Base-by-base conservation (phyloP, 352 stramenopile species). In the Phytophthora podocarpi region DNA sequence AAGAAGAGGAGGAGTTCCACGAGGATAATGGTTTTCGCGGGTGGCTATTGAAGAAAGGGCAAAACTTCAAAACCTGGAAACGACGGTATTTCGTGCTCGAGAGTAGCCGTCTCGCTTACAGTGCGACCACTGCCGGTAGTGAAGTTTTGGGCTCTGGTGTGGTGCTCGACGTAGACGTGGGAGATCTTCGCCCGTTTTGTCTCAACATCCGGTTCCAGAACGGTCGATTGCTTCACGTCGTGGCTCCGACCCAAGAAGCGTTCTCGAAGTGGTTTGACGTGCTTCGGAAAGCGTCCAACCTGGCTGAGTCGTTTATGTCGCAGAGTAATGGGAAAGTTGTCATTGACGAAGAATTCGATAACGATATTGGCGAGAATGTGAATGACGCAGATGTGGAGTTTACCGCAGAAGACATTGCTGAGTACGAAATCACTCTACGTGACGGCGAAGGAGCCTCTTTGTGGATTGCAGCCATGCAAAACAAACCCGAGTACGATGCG, bases 51-150 rank as follows among this genome's bases (percentile, higher is more conserved):
- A 96, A 96, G 62, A 80, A 89, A 62, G 87, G 87, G 1, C 83
- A 94, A 51, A 76, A 82, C 39, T 85, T 94, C 49, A 91, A 92
- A 72, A 90, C 70, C 0, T 96, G 87, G 87, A 96, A 94, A 64
- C 70, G 78, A n/a, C 73, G 82, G 7, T 93, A 86, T 54, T 91
- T 96, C 34, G 65, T 84, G 16, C 72, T 96, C 37, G 65, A 84
- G 40, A 68, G 76, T n/a, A 90, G 78, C 13, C 74, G 77, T 10
- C 45, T 96, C 1, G 70, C 64, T 24, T 96, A 96, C 52, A 63
- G 50, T 50, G 61, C 56, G 11, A 64, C n/a, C n/a, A n/a, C 54
- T 18, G 54, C 65, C 2, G 57, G 67, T 15, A 67, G 72, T 18
- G 75, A 87, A 18, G 21, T 80, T 5, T 55, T 92, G 15, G 83